phyloP scores from a whole-genome alignment of 441 rosid genomes.

The Metrosideros polymorpha region DNA sequence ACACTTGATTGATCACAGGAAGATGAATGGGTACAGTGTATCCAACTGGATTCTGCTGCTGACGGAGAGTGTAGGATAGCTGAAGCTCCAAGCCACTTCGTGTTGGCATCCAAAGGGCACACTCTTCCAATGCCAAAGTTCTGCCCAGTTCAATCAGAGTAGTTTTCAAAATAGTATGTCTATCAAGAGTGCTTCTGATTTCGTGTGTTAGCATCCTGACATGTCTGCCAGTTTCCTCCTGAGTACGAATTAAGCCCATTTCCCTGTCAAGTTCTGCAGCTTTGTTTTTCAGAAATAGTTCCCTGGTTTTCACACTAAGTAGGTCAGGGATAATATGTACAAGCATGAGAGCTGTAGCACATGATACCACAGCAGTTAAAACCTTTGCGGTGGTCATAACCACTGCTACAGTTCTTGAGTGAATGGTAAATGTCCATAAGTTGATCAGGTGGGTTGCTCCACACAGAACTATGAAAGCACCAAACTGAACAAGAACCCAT shows the following conservation, averaged over 20 bases:
- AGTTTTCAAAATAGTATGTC: constrained; percentile 88
- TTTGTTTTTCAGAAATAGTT: constrained; percentile 79
- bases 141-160: constrained; percentile 93
- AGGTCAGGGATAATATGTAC: constrained; percentile 96
- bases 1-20: constrained; percentile 86
- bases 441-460: constrained; percentile 95
- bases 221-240: constrained; percentile 96
- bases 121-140: constrained; percentile 85
- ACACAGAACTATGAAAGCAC: constrained; percentile 96
- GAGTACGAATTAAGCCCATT: constrained; percentile 92
- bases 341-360: constrained; percentile 97
- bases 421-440: constrained; percentile 77
- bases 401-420: constrained; percentile 65
- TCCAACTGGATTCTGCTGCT: constrained; percentile 88
- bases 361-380: constrained; percentile 82
- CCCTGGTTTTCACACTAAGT: constrained; percentile 89
- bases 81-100: constrained; percentile 96
- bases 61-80: constrained; percentile 85
- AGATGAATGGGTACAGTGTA: constrained; percentile 93
- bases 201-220: constrained; percentile 98
- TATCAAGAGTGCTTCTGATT: constrained; percentile 87
- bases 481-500: constrained; percentile 99
- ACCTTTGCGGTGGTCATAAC: constrained; percentile 83
- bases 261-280: constrained; percentile 96
- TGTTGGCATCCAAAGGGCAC: constrained; percentile 99